These are phyloP conservation scores for Solanum hybrid DNA, from an alignment of 305 asterid species.

Conservation along the genomic window DNA sequence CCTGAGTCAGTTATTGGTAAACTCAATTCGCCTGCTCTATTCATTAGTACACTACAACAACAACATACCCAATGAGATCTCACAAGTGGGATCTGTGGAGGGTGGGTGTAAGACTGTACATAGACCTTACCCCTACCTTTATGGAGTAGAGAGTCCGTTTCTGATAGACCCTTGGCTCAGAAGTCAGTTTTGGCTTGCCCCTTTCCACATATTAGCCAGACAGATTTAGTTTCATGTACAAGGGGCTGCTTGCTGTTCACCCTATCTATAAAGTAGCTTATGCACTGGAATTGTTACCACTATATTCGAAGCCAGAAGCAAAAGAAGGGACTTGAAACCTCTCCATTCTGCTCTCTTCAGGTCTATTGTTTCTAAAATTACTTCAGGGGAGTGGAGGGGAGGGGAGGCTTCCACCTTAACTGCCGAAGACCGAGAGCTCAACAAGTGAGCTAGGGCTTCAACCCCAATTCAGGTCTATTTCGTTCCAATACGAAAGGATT, in stretches of 20 bases:
- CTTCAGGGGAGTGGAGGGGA: not conserved
- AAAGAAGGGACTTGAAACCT: not conserved
- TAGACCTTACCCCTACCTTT: not conserved
- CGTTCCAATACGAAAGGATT: not conserved
- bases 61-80: not conserved
- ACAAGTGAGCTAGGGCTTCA: not conserved
- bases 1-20: not conserved
- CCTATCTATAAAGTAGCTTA: not conserved
- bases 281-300: not conserved
- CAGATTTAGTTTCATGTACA: not conserved
- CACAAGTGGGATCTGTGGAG: not conserved
- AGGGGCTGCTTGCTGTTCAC: not conserved
- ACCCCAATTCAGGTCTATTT: not conserved
- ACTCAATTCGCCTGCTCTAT: not conserved
- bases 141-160: not conserved
- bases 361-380: not conserved
- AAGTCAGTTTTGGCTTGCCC: not conserved
- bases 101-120: not conserved
- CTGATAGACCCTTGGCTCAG: not conserved
- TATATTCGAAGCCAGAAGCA: not conserved
- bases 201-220: not conserved
- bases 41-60: not conserved
- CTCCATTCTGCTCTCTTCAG: not conserved
- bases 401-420: not conserved
- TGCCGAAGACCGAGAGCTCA: not conserved